These are phyloP conservation scores for Blastobotrys aristatus DNA, from an alignment of 1,139 yeast species.

Conservation along the genomic window DNA sequence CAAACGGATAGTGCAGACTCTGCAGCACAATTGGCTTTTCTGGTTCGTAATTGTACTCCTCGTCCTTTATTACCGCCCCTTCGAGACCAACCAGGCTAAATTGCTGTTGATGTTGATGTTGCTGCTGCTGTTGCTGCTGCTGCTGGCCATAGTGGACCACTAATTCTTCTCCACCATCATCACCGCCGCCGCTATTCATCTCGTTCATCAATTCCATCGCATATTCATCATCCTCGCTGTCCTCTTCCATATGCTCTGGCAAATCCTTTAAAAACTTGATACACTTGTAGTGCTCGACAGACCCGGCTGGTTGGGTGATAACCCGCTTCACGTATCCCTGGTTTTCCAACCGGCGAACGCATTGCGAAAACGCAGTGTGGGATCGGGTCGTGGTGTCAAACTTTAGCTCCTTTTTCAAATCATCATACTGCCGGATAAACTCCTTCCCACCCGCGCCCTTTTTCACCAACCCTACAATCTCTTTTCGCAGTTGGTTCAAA, in stretches of 20 bases:
- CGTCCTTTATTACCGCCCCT: constrained; percentile 20
- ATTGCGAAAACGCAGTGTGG: constrained; percentile 48
- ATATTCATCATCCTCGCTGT: constrained; percentile 34
- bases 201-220: constrained; percentile 18
- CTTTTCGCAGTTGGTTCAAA: constrained; percentile 35
- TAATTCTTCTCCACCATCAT: constrained; percentile 21
- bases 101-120: no score
- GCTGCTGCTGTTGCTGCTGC: not conserved
- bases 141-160: not conserved
- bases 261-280: constrained; percentile 54
- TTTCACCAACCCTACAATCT: constrained; percentile 37
- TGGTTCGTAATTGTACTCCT: constrained; percentile 13
- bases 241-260: constrained; percentile 32
- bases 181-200: constrained; percentile 27
- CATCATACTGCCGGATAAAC: constrained; percentile 60
- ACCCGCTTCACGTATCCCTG: constrained; percentile 55
- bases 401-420: constrained; percentile 58
- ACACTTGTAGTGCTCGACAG: constrained; percentile 48
- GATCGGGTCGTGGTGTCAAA: constrained; percentile 44
- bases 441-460: constrained; percentile 39
- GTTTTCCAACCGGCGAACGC: constrained; percentile 47
- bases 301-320: constrained; percentile 49
- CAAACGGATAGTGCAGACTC: constrained; percentile 57
- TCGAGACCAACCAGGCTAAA: constrained; percentile 1
- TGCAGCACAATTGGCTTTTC: constrained; percentile 24